Base-by-base conservation (phyloP, 2,329 filamentous ascomycete genomes). In the Aspergillus fumigatus region DNA sequence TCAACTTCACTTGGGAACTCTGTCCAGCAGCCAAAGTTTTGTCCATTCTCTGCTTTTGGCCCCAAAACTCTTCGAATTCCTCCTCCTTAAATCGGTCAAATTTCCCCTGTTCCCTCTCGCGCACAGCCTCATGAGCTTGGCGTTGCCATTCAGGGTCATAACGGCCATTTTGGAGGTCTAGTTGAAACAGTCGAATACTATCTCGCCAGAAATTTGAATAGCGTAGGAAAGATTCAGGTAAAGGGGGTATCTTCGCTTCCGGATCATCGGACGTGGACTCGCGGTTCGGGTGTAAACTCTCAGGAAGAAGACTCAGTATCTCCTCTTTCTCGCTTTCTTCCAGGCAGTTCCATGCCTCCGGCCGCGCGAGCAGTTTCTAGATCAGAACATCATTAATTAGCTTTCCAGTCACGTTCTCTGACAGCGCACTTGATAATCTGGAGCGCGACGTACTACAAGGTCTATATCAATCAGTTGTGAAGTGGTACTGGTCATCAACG, bases 31-130 rank as follows among this genome's bases (percentile, higher is more conserved):
- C n/a, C 19, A 73, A 58, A 8, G 56, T 57, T 38, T 59, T 62
- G 47, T 67, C 63, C 38, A 74, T 57, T 57, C 70, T 75, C 66
- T 77, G 75, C 59, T 82, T 83, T 66, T 84, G 79, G 0, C 83
- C 83, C 81, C 83, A 86, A 61, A 80, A 82, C 54, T 76, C 67
- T 66, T 86, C 82, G 14, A 79, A 79, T 57, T 84, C 79, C 48
- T 73, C 68, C 48, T 79, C 78, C 67, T 84, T 81, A 71, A 80
- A 84, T 5, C 72, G 72, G 62, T 88, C 83, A 59, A 82, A 88
- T 6, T 77, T 75, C 0, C 85, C 85, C 0, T 73, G 71, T 1
- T 74, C 75, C 10, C 84, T 77, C 58, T 81, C 75, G 51, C 76
- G 65, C 51, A 79, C 78, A 1, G 85, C 85, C 60, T 76, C 69